A percentile compares a stretch with the other conserved stretches of the same genome.
These are phyloP conservation scores for Pseudopithomyces chartarum DNA, from an alignment of 2,329 filamentous ascomycete genomes.

Conservation along the genomic window DNA sequence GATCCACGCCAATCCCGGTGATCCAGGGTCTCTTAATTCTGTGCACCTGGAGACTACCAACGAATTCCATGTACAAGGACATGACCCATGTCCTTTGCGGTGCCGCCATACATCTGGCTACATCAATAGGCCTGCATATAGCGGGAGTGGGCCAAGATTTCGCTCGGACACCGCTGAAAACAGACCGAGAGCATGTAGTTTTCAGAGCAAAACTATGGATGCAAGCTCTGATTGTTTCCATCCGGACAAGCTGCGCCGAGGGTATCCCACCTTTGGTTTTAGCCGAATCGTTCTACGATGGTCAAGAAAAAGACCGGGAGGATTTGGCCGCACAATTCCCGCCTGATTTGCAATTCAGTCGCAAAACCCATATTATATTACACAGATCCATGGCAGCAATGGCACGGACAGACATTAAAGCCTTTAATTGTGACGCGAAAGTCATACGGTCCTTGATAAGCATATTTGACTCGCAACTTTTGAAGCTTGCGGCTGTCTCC, in stretches of 20 bases:
- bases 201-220: constrained; percentile 45
- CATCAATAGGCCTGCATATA: constrained; percentile 49
- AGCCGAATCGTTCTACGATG: constrained; percentile 40
- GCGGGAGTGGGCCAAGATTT: constrained; percentile 48
- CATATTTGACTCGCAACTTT: constrained; percentile 43
- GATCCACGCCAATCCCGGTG: constrained; percentile 43
- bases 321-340: constrained; percentile 40
- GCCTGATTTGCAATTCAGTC: constrained; percentile 36
- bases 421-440: constrained; percentile 34
- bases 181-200: constrained; percentile 40
- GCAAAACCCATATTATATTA: constrained; percentile 40
- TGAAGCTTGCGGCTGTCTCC: constrained; percentile 33
- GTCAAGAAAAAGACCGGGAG: constrained; percentile 38
- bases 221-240: constrained; percentile 44
- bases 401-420: constrained; percentile 40
- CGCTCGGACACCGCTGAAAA: constrained; percentile 42
- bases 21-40: constrained; percentile 48
- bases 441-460: constrained; percentile 40
- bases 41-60: constrained; percentile 48
- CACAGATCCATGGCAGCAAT: constrained; percentile 41
- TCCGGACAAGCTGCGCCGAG: constrained; percentile 26
- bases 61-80: constrained; percentile 49
- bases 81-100: constrained; percentile 48
- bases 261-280: constrained; percentile 40
- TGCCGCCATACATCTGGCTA: constrained; percentile 47